Evolutionary conservation across 139 green algal genomes (phyloP).

Genomic region (Trebouxia sp.): DNA sequence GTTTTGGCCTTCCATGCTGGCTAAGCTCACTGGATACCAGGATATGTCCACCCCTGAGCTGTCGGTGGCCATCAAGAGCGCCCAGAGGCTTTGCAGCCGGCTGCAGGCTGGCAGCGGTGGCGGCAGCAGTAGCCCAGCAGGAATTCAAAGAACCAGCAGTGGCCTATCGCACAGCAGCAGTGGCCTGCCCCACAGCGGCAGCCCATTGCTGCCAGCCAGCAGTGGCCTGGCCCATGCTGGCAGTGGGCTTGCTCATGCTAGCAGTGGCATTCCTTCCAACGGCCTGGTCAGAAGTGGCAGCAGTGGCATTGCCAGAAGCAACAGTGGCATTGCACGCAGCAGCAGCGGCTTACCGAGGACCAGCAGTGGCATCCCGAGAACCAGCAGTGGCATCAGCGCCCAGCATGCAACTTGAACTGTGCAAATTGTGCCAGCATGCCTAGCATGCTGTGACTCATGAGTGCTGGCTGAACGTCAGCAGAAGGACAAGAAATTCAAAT

Average conservation of each 20-base stretch:
- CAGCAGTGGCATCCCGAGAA: slow-evolving; percentile 11
- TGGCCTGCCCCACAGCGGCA: neutral
- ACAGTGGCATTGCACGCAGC: neutral
- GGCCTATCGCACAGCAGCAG: slow-evolving; percentile 14
- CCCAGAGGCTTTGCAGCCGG: slow-evolving; percentile 63
- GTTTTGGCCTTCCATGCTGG: slow-evolving; percentile 84
- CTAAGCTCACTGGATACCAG: slow-evolving; percentile 79
- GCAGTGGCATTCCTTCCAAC: neutral
- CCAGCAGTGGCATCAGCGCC: neutral
- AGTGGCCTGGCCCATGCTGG: neutral
- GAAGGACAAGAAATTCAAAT: neutral
- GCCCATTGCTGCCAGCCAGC: neutral
- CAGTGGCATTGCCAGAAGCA: neutral
- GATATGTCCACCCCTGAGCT: slow-evolving; percentile 80
- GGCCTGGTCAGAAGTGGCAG: neutral
- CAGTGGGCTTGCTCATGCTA: neutral
- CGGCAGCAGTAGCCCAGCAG: neutral
- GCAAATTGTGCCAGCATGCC: neutral
- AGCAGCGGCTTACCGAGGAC: neutral
- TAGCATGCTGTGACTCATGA: neutral
- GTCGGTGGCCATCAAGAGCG: slow-evolving; percentile 71
- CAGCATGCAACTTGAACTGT: neutral
- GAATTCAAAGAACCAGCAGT: neutral
- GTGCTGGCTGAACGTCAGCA: too few relatives aligned
- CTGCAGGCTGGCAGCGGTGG: neutral